Base-by-base conservation (phyloP, 1,284 basidiomycete genomes). In the Ganoderma leucocontextum region DNA sequence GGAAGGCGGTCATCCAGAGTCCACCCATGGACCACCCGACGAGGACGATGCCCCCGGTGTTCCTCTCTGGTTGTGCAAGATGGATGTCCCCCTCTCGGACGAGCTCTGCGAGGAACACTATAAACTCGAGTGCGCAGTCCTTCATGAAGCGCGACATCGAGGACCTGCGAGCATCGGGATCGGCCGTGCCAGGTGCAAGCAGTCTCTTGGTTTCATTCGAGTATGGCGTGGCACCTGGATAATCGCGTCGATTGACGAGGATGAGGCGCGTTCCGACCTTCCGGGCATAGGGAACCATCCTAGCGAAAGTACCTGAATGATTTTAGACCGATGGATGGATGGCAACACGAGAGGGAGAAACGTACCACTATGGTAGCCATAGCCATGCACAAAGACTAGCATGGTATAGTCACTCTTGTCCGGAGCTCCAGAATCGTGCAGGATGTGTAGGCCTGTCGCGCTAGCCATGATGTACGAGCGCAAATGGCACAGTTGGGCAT, bases 241-340 rank as follows among this genome's bases (percentile, higher is more conserved):
- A 72, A 39, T 69, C 71, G 15, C 69, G 67, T 17, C 71, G 55
- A 33, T 70, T 72, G 38, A 72, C 35, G 33, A 68, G 63, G 22
- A 72, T 36, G 49, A 72, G 22, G 22, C 47, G 47, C 5, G 10
- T 25, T n/a, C 19, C 10, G 12, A 22, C 10, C 22, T 49, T 59
- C 19, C 69, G 65, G 1, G 49, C 33, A 36, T 67, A 35, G 5
- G 68, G 71, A 4, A 67, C 36, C 73, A 72, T 19, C 72, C 64
- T 71, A 7, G 64, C 13, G 69, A 80, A 80, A 25, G 73, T 74
- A n/a, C 68, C 77, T 79, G 33, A 2, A n/a, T 4, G 52, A 36
- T 39, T 12, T 44, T 3, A 22, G 29, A 15, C n/a, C 19, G 13
- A 25, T 35, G 12, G 8, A 33, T 15, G 15, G 12, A 13, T 5